Evolutionary conservation across 768 basidiomycete species (phyloP), one percentile per base, ranked within the genome.

Genomic region (Tylopilus plumbeoviolaceoides): DNA sequence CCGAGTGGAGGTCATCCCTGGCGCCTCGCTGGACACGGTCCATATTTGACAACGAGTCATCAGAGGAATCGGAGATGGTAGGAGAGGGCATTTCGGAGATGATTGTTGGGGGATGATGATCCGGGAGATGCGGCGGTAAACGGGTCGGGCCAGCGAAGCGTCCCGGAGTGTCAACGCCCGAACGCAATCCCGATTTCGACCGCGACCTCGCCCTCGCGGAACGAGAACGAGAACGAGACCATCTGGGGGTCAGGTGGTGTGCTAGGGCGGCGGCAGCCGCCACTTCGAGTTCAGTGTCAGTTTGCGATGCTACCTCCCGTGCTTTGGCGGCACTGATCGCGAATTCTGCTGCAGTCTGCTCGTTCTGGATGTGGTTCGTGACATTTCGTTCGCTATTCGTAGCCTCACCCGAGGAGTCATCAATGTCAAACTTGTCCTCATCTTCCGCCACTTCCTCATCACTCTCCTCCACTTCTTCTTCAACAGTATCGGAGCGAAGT

Each of bases 381-480:
- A 1, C 10, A 25, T 33, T 30, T 27, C 50, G 56, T 27, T 57
- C 49, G 25, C 28, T 44, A 2, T 21, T 49, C 10, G 69, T 71
- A 18, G 77, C 75, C 46, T 85, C 84, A 3, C 78, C 76, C 5
- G 87, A 85, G 18, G 87, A 87, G 70, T 98, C 95, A 61, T 97
- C 90, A 48, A 98, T 98, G 68, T 99, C 97, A 70, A 85, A 98
- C 61, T 80, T 81, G 64, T 92, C 89, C 35, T 90, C 84, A 25
- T 85, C 84, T 7, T 83, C 77, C 3, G 57, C 77, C 20, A 78
- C 76, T 40, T 81, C 81, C 12, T 56, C 63, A 1, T 64, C 57
- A 20, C 42, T 51, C 25, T 70, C 74, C 44, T 73, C 73, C 17
- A 74, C 75, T 49, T 81, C 82, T 30, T 75, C 76, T 38, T 75